These are phyloP conservation scores for Chimonanthus praecox DNA, from an alignment of 164 flowering plant genomes.

Conservation along the genomic window DNA sequence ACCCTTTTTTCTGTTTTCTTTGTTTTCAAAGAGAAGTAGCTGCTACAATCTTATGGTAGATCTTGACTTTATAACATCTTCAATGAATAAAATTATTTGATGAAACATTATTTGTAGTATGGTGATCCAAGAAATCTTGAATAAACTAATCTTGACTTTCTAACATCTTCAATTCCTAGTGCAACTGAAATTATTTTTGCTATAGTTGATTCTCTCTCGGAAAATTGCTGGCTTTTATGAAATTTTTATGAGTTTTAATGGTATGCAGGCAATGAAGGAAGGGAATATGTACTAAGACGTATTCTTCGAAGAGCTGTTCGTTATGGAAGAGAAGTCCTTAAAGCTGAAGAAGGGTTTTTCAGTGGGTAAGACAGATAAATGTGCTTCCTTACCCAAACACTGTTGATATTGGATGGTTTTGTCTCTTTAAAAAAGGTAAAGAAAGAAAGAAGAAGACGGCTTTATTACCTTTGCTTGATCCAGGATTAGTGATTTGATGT, in stretches of 20 bases:
- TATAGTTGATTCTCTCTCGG: not conserved
- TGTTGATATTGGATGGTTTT: not conserved
- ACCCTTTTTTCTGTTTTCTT: no score
- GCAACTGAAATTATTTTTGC: not conserved
- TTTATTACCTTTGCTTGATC: not conserved
- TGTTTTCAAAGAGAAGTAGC: no score
- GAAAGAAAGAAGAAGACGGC: not conserved
- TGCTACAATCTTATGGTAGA: no score
- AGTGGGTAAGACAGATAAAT: slow-evolving; percentile 48
- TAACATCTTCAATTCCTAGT: not conserved
- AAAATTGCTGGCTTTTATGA: not conserved
- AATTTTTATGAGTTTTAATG: not conserved
- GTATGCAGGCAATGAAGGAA: slow-evolving; percentile 85
- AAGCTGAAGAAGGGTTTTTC: slow-evolving; percentile 90
- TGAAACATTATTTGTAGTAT: no score
- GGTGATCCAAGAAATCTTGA: not conserved
- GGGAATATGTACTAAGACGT: slow-evolving; percentile 95
- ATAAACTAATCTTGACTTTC: not conserved
- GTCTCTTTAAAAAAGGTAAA: no score
- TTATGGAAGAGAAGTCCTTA: slow-evolving; percentile 90
- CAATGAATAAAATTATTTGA: no score
- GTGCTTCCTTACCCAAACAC: not conserved
- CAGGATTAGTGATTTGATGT: no score
- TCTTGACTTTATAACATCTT: no score
- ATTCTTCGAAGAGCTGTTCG: slow-evolving; percentile 98